Base-by-base conservation (phyloP, 2,329 filamentous ascomycete species). In the Biscogniauxia mediterranea region DNA sequence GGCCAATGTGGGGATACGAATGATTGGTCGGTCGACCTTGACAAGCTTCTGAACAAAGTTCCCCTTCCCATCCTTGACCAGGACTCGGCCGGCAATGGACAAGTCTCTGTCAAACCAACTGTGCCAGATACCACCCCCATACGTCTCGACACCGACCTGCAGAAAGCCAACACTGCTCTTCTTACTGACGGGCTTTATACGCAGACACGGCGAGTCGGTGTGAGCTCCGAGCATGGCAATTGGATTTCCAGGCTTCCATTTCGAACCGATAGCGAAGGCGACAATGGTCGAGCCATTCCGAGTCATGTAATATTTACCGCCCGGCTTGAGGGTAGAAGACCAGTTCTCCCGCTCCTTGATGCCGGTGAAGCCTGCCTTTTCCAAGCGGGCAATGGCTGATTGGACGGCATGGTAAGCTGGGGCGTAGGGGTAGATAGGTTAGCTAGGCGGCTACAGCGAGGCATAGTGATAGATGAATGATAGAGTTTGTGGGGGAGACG, bases 41-140 rank as follows among this genome's bases (percentile, higher is more conserved):
- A 98, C 86, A 60, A 99, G 84, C 77, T 89, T 93, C 78, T 92
- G 90, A 64, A 88, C 85, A 66, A 96, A 91, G 66, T 85, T 88
- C 56, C 90, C 91, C 61, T 90, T 84, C 54, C 83, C 84, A 60
- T 88, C 88, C 69, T 85, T 87, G 59, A 95, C 91, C 81, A 98
- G 89, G 15, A 91, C 91, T 62, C 95, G 85, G 8, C 95, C 95
- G 32, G 95, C 95, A 58, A 98, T 87, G 69, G 91, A 90, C 64
- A 99, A 81, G 75, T 99, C 95, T 56, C 95, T 89, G 76, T 99
- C 95, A 73, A 99, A 99, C 95, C 90, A 99, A 54, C 92, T 96
- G 77, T 97, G 93, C 94, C 94, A 98, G 71, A 98, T 89, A 59
- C 95, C 95, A 64, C 95, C 95, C 57, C 95, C 95, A 73, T 99